These are phyloP conservation scores for Neoscytalidium dimidiatum DNA, from an alignment of 2,329 filamentous ascomycete genomes.

Conservation along the genomic window DNA sequence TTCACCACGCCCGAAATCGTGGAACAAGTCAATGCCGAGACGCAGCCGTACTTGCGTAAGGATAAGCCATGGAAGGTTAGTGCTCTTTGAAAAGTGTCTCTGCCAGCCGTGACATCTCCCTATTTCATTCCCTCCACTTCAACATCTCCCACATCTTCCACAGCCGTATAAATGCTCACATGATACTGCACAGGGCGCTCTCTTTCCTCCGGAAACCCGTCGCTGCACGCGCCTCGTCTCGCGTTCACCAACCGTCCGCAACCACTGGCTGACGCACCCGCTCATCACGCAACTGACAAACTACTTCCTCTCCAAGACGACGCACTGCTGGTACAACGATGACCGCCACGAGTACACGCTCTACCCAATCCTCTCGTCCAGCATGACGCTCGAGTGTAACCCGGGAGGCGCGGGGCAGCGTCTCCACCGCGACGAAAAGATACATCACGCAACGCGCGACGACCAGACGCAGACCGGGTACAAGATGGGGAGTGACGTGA, in stretches of 20 bases:
- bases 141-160: neutral
- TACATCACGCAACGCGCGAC: slow-evolving; percentile 30
- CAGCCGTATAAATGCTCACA: neutral
- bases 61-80: slow-evolving; percentile 29
- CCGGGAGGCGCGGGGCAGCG: slow-evolving; percentile 44
- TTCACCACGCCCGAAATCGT: slow-evolving; percentile 36
- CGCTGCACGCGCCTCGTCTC: slow-evolving; percentile 24
- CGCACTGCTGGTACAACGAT: slow-evolving; percentile 14
- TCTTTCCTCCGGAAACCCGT: slow-evolving; percentile 28
- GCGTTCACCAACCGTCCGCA: slow-evolving; percentile 23
- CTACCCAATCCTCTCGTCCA: slow-evolving; percentile 4
- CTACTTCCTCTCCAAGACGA: slow-evolving; percentile 14
- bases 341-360: slow-evolving; percentile 2
- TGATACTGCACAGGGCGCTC: neutral
- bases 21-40: slow-evolving; percentile 39
- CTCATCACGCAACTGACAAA: slow-evolving; percentile 9
- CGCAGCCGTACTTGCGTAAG: slow-evolving; percentile 31
- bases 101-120: too few species aligned
- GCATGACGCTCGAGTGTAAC: slow-evolving; percentile 29
- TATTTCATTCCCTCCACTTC: neutral
- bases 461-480: slow-evolving; percentile 35
- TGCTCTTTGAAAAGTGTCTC: too few species aligned
- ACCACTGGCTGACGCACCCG: slow-evolving; percentile 25
- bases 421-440: slow-evolving; percentile 42
- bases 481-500: slow-evolving; percentile 6